Percentiles rank a stretch among this genome's conserved stretches.
Conservation (phyloP, 495 filamentous ascomycete genomes). For the Hypoxylon fragiforme region DNA sequence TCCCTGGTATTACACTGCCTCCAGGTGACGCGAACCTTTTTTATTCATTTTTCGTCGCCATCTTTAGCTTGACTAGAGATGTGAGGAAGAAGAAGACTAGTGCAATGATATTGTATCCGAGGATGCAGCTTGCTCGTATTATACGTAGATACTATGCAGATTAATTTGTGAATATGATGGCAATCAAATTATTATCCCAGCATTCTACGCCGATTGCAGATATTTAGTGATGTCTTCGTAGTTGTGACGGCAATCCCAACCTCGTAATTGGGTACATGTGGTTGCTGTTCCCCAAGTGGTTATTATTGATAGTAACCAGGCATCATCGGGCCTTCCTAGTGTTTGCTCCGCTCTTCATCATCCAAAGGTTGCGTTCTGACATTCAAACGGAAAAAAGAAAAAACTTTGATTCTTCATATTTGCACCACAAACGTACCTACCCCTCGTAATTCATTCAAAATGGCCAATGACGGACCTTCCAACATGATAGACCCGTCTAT, state of each 20-base stretch:
- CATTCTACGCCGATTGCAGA: too few species aligned
- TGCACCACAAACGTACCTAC: background rate
- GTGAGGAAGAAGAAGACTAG: constrained; percentile 62
- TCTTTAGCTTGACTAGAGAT: constrained; percentile 56
- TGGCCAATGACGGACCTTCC: constrained; percentile 33
- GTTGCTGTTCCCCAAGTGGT: too few species aligned
- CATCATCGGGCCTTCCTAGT: background rate
- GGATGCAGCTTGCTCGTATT: too few species aligned
- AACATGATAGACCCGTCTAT: constrained; percentile 75
- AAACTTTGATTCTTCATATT: constrained; percentile 12
- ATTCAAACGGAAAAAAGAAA: too few species aligned
- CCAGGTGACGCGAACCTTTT: constrained; percentile 73
- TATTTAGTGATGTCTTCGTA: too few species aligned
- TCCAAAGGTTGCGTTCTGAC: too few species aligned
- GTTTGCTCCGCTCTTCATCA: constrained; percentile 7
- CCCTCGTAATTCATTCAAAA: constrained; percentile 9
- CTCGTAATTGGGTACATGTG: too few species aligned
- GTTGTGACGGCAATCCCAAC: too few species aligned
- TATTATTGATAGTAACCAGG: too few species aligned
- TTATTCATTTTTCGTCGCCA: constrained; percentile 54
- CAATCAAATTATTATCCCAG: background rate
- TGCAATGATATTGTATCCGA: too few species aligned
- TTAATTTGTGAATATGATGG: background rate
- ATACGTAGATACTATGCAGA: background rate
- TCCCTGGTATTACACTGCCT: constrained; percentile 88